Evolutionary conservation across 129 eudicot genomes (phyloP).

Genomic region (Calendula officinalis): DNA sequence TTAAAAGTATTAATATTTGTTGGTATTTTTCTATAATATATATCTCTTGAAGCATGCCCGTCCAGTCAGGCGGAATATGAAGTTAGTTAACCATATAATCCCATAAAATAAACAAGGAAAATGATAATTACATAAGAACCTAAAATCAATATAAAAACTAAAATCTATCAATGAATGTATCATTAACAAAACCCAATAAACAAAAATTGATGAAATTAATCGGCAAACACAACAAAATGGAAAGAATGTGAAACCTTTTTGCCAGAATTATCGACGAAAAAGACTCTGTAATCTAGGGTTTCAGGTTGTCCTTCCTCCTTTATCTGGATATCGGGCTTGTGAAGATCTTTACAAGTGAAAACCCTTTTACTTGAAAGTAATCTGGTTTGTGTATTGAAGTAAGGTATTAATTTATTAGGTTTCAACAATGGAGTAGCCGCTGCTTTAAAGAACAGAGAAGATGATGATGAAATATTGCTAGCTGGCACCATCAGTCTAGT

Average conservation of each 20-base stretch:
- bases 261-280: constrained; percentile 58
- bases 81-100: no score
- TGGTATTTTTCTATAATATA: no score
- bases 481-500: constrained; percentile 47
- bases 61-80: no score
- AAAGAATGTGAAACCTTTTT: constrained; percentile 44
- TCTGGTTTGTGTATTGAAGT: constrained; percentile 26
- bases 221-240: neutral
- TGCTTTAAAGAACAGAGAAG: constrained; percentile 35
- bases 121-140: no score
- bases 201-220: neutral
- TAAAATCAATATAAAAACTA: neutral
- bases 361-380: constrained; percentile 24
- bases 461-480: constrained; percentile 32
- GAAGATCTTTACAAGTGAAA: constrained; percentile 49
- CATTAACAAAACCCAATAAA: no score
- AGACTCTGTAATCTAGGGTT: constrained; percentile 72
- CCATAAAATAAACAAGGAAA: no score
- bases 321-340: constrained; percentile 46
- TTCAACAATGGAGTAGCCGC: constrained; percentile 13
- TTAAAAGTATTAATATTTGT: no score
- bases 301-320: constrained; percentile 64
- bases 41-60: no score
- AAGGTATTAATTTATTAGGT: constrained; percentile 27
- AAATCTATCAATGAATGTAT: neutral